These are phyloP conservation scores for Lipomyces starkeyi DNA, from an alignment of 805 yeast genomes.

Conservation along the genomic window DNA sequence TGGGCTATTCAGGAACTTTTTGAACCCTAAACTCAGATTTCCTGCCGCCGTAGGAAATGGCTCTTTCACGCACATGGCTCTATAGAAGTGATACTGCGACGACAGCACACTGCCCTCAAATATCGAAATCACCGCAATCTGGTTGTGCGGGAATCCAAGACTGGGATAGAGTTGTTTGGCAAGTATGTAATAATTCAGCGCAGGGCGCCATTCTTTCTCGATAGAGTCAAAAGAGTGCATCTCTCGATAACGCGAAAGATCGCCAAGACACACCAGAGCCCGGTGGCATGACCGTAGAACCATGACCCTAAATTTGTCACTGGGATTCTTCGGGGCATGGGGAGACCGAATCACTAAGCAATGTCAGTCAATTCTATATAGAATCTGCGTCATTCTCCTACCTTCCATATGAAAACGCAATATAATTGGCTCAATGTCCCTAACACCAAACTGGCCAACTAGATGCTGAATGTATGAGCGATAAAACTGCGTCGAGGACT, in stretches of 20 bases:
- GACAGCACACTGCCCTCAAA: constrained; percentile 28
- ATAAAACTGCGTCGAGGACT: constrained; percentile 26
- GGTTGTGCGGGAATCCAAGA: constrained; percentile 37
- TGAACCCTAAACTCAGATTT: constrained; percentile 33
- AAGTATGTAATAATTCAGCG: constrained; percentile 32
- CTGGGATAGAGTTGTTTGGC: constrained; percentile 36
- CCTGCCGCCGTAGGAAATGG: constrained; percentile 35
- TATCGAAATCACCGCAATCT: constrained; percentile 37
- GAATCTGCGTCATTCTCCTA: not conserved
- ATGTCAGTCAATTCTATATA: not conserved
- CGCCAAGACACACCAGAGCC: constrained; percentile 37
- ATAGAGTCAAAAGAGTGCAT: constrained; percentile 19
- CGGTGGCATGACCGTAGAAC: constrained; percentile 31
- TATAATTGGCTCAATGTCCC: constrained; percentile 26
- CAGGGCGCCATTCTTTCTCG: constrained; percentile 34
- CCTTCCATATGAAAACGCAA: constrained; percentile 23
- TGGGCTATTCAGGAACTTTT: constrained; percentile 23
- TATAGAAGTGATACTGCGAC: constrained; percentile 35
- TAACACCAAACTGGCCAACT: constrained; percentile 21
- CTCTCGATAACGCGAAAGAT: constrained; percentile 39
- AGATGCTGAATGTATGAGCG: constrained; percentile 25
- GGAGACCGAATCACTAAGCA: constrained; percentile 1
- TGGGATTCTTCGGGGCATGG: constrained; percentile 1
- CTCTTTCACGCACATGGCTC: constrained; percentile 33
- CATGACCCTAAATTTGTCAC: not conserved